These are phyloP conservation scores for Arachis stenosperma DNA, from an alignment of 306 rosid species.

Conservation along the genomic window DNA sequence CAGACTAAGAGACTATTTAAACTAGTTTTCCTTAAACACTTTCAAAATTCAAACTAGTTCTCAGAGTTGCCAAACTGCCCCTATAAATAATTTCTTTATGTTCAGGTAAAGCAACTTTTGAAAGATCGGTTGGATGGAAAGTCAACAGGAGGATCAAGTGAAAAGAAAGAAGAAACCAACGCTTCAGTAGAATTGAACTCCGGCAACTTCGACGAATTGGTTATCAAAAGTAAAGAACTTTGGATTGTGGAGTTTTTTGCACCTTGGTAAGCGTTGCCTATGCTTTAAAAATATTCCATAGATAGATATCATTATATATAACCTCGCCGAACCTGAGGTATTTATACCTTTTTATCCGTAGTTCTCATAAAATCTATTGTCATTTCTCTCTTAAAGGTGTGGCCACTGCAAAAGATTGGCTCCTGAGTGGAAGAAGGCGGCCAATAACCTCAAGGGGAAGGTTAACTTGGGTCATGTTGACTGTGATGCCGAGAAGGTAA, in stretches of 20 bases:
- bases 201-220: slow-evolving; percentile 80
- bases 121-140: slow-evolving; percentile 90
- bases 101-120: slow-evolving; percentile 80
- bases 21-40: not conserved
- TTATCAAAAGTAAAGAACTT: slow-evolving; percentile 89
- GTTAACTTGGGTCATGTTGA: slow-evolving; percentile 96
- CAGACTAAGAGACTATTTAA: not conserved
- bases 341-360: slow-evolving; percentile 25
- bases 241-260: slow-evolving; percentile 99
- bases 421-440: slow-evolving; percentile 96
- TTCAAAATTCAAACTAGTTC: not conserved
- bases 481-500: slow-evolving; percentile 95
- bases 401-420: slow-evolving; percentile 97
- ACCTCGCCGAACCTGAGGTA: slow-evolving; percentile 10
- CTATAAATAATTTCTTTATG: slow-evolving; percentile 29
- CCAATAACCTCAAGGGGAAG: slow-evolving; percentile 81
- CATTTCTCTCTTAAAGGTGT: slow-evolving; percentile 66
- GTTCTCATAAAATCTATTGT: slow-evolving; percentile 25
- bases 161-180: slow-evolving; percentile 69
- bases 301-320: slow-evolving; percentile 9
- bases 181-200: slow-evolving; percentile 83
- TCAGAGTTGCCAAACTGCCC: not conserved
- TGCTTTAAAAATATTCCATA: slow-evolving; percentile 21
- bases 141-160: slow-evolving; percentile 77
- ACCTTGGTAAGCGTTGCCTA: slow-evolving; percentile 69